phyloP scores from a whole-genome alignment of 1,284 basidiomycete genomes.

The Leccinum holopus region DNA sequence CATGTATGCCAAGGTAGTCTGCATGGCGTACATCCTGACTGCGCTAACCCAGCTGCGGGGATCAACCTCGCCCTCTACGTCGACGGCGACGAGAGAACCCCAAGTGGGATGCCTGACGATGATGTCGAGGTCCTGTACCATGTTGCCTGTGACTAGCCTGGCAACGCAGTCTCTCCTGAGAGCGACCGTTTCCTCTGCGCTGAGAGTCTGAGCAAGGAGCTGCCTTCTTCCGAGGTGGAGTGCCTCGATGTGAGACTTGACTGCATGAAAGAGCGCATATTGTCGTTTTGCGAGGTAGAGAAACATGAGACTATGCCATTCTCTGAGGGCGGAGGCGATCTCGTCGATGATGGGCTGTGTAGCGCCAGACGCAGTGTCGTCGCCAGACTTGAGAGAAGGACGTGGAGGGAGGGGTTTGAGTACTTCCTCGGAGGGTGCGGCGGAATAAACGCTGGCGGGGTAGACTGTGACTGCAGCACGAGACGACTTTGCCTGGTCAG shows the following conservation, averaged over 20 bases:
- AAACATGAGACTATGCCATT: constrained; percentile 94
- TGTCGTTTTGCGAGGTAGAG: constrained; percentile 86
- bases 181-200: constrained; percentile 81
- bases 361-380: constrained; percentile 82
- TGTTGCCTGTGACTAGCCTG: constrained; percentile 86
- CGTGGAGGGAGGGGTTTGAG: constrained; percentile 86
- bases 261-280: constrained; percentile 85
- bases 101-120: constrained; percentile 93
- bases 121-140: constrained; percentile 90
- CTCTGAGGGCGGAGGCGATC: constrained; percentile 92
- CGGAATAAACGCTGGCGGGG: constrained; percentile 62
- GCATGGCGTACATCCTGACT: constrained; percentile 87
- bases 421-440: constrained; percentile 64
- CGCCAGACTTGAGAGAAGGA: constrained; percentile 89
- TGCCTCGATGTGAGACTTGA: constrained; percentile 88
- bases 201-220: constrained; percentile 85
- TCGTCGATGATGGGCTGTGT: constrained; percentile 94
- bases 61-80: constrained; percentile 75
- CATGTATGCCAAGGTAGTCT: constrained; percentile 80
- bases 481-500: constrained; percentile 68
- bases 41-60: constrained; percentile 80
- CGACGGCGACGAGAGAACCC: constrained; percentile 85
- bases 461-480: constrained; percentile 70
- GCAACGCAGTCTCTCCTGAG: constrained; percentile 87
- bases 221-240: constrained; percentile 89